These are phyloP conservation scores for Colletotrichum sp. DNA, from an alignment of 2,329 filamentous ascomycete species.

Conservation along the genomic window DNA sequence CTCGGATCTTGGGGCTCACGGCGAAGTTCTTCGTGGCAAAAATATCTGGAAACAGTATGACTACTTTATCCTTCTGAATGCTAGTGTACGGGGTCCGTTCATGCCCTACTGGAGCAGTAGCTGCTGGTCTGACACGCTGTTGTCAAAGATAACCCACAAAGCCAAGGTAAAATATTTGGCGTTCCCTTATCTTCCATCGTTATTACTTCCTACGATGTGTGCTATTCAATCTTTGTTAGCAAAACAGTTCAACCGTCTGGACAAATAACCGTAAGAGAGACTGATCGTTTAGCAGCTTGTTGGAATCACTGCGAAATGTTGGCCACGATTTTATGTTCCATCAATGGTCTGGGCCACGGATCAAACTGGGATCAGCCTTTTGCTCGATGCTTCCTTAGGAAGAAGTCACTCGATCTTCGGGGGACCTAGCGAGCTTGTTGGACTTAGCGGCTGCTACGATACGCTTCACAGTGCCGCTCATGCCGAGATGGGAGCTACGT, in stretches of 20 bases:
- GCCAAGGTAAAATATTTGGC: conserved; percentile 26
- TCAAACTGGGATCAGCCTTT: conserved; percentile 34
- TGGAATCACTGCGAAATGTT: conserved; percentile 38
- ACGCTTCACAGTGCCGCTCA: conserved; percentile 27
- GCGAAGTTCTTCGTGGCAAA: conserved; percentile 23
- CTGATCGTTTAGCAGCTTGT: conserved; percentile 32
- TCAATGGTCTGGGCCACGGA: conserved; percentile 42
- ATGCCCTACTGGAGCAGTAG: conserved; percentile 33
- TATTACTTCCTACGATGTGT: not conserved
- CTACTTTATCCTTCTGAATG: conserved; percentile 38
- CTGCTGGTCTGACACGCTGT: conserved; percentile 40
- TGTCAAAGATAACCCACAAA: conserved; percentile 30
- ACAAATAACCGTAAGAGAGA: not conserved
- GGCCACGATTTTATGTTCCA: conserved; percentile 35
- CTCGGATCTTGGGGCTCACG: not conserved
- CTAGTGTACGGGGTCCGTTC: conserved; percentile 38
- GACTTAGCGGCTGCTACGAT: conserved; percentile 31
- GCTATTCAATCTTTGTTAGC: not conserved
- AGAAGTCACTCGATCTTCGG: conserved; percentile 27
- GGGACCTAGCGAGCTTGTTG: conserved; percentile 26
- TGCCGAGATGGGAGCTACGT: conserved; percentile 34
- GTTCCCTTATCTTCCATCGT: not conserved
- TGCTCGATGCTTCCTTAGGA: conserved; percentile 33
- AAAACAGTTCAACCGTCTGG: not conserved
- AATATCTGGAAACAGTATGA: conserved; percentile 35